Base-by-base conservation (phyloP, 1,284 basidiomycete genomes). In the Ustilago lituana region DNA sequence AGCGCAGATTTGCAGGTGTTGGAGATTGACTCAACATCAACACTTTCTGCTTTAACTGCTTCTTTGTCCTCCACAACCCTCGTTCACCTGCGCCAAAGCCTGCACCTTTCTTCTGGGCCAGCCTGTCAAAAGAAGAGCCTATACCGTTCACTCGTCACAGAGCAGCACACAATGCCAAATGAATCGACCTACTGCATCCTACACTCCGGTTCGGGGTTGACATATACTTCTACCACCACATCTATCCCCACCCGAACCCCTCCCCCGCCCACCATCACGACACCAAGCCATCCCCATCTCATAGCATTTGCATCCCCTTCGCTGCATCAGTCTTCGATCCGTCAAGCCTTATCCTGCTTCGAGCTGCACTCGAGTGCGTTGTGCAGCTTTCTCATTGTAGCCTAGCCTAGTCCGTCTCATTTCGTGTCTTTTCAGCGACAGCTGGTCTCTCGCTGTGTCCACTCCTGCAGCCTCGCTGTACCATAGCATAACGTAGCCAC, bases 21-120 rank as follows among this genome's bases (percentile, higher is more conserved):
- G 49, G 63, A 66, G 43, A 36, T 59, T 66, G 52, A 52, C 33
- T 60, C 63, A 66, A 60, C 63, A 66, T 60, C 63, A 66, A 60
- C 63, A 60, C 63, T 54, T 33, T 41, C 39, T 47, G 56, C 50
- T n/a, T 58, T 50, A 32, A 54, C 35, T 54, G 51, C 51, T 39
- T 48, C n/a, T 17, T 29, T 29, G 27, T 29, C 6, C 27, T 6
- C n/a, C 38, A 26, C 26, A 26, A 39, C 32, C 6, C 40, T 24
- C 29, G 48, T 27, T 32, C 37, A n/a, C 20, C 36, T 22, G 20
- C 47, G 19, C 27, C n/a, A n/a, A n/a, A n/a, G n/a, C n/a, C n/a
- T n/a, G n/a, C n/a, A 31, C 19, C 23, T 19, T 22, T 17, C 10
- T 22, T 32, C 23, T 35, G 20, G 39, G 27, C 47, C 23, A n/a